Conservation (phyloP, 2,329 filamentous ascomycete genomes). For the Phialophora expanda region DNA sequence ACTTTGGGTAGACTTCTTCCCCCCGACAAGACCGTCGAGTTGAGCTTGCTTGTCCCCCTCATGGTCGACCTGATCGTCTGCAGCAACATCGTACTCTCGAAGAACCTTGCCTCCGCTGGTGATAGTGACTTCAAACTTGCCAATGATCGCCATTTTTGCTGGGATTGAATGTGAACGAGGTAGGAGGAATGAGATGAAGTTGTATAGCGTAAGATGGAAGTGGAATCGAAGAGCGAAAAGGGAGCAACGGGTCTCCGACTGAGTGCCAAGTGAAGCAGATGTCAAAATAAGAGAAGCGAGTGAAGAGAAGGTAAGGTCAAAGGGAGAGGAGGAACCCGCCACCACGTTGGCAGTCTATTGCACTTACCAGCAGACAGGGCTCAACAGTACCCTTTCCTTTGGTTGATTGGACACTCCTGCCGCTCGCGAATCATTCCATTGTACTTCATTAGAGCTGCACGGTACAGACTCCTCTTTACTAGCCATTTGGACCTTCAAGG, state of each 20-base stretch:
- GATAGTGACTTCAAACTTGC: conserved; percentile 16
- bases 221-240: neutral
- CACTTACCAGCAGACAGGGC: neutral
- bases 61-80: neutral
- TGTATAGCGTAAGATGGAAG: neutral
- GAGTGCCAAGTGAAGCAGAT: neutral
- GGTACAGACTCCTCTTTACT: no score
- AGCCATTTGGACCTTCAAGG: no score
- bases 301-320: neutral
- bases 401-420: no score
- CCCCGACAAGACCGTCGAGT: neutral
- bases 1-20: neutral
- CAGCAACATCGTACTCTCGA: conserved; percentile 4
- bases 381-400: neutral
- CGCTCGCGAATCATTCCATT: neutral
- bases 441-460: neutral
- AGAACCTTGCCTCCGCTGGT: conserved; percentile 6
- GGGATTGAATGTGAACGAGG: neutral
- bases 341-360: neutral
- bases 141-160: conserved; percentile 16
- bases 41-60: neutral
- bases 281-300: neutral
- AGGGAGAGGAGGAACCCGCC: neutral
- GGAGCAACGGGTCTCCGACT: neutral
- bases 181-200: neutral